Percentiles rank a stretch among this genome's conserved stretches.
phyloP scores from a whole-genome alignment of 2,329 filamentous ascomycete species.

The Aureobasidium sp. region DNA sequence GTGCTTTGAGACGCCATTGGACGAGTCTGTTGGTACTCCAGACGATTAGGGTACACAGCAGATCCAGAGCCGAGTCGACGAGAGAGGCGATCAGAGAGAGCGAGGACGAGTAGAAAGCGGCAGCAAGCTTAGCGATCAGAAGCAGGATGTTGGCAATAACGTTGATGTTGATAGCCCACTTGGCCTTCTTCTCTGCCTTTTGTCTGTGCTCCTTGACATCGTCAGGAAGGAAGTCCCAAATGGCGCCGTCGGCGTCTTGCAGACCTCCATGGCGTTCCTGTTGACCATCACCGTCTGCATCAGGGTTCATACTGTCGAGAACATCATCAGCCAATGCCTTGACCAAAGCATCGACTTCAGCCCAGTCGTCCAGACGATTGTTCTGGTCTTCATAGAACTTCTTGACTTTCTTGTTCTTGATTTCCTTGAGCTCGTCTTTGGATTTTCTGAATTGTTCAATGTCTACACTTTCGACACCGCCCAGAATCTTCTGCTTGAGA shows the following conservation, averaged over 20 bases:
- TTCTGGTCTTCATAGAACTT: conserved; percentile 50
- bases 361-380: conserved; percentile 46
- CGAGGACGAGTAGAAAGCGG: conserved; percentile 48
- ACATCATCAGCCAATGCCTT: conserved; percentile 49
- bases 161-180: conserved; percentile 53
- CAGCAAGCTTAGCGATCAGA: conserved; percentile 46
- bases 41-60: conserved; percentile 53
- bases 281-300: conserved; percentile 49
- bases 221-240: conserved; percentile 48
- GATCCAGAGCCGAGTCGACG: conserved; percentile 54
- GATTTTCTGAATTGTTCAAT: conserved; percentile 44
- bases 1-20: conserved; percentile 43
- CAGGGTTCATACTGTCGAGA: conserved; percentile 52
- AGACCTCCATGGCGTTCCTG: conserved; percentile 44
- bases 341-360: conserved; percentile 51
- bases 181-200: conserved; percentile 40
- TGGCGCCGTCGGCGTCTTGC: conserved; percentile 39
- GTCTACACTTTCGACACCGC: conserved; percentile 37
- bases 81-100: conserved; percentile 54
- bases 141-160: conserved; percentile 52
- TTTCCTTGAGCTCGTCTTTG: conserved; percentile 41
- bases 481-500: conserved; percentile 41
- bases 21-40: conserved; percentile 53
- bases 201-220: conserved; percentile 43
- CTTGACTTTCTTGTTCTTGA: conserved; percentile 45